Evolutionary conservation across 768 basidiomycete genomes (phyloP).

Genomic region (Trametes gibbosa): DNA sequence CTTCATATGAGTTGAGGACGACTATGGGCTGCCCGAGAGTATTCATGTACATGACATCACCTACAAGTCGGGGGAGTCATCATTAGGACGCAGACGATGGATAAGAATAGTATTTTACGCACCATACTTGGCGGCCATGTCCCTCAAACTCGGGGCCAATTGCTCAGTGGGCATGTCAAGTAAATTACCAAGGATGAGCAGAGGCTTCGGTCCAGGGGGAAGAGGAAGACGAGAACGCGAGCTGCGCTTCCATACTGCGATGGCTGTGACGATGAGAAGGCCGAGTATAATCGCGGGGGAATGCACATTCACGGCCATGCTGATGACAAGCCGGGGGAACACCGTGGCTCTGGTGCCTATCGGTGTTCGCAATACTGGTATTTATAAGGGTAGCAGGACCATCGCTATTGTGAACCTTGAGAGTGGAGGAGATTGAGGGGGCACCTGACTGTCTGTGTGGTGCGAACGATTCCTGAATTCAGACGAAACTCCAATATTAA

Average conservation of each 20-base stretch:
- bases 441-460: no score
- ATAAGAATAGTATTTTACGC: neutral
- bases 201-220: slow-evolving; percentile 27
- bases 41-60: slow-evolving; percentile 21
- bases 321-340: no score
- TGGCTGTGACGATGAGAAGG: neutral
- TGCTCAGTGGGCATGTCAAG: slow-evolving; percentile 23
- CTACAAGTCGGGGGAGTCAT: slow-evolving; percentile 9
- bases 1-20: slow-evolving; percentile 20
- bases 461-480: no score
- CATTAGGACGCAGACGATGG: neutral
- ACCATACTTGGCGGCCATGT: slow-evolving; percentile 3
- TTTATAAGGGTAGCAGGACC: no score
- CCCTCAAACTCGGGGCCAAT: slow-evolving; percentile 3
- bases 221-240: neutral
- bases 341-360: no score
- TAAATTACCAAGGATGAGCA: slow-evolving; percentile 27
- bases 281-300: neutral
- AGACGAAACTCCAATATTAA: no score
- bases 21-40: slow-evolving; percentile 22
- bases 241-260: neutral
- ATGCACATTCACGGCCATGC: neutral
- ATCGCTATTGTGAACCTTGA: no score
- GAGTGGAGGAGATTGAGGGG: no score
- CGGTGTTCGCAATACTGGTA: no score